phyloP scores from a whole-genome alignment of 176 grass and related monocot genomes.

The Aegilops umbellulata region DNA sequence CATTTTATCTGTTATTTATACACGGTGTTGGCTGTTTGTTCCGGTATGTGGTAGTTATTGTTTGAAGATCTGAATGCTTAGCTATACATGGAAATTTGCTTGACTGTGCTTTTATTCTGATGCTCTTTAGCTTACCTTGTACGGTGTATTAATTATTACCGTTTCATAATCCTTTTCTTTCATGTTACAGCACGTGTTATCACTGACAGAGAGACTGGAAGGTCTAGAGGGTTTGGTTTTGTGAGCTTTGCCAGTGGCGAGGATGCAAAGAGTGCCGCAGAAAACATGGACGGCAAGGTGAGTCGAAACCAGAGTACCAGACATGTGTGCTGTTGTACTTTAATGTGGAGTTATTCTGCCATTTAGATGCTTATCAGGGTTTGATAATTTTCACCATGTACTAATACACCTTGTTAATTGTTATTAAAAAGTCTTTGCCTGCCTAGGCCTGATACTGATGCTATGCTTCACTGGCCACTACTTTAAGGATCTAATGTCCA shows the following conservation, averaged over 20 bases:
- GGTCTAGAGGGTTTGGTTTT: conserved; percentile 94
- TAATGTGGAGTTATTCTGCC: not conserved
- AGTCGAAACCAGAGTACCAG: not conserved
- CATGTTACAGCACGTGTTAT: conserved; percentile 61
- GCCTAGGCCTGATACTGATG: not conserved
- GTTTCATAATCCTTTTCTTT: not conserved
- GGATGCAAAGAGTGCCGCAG: conserved; percentile 32
- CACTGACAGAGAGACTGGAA: conserved; percentile 61
- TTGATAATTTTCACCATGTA: not conserved
- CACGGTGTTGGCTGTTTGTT: not conserved
- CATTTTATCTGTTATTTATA: not conserved
- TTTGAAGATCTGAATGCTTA: not conserved
- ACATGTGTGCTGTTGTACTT: not conserved
- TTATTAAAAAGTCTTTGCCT: not conserved
- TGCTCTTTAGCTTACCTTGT: not conserved
- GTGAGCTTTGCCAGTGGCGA: conserved; percentile 39
- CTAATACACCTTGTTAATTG: not conserved
- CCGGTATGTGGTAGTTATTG: not conserved
- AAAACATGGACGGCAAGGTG: conserved; percentile 79
- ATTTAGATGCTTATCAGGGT: not conserved
- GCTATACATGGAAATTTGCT: not conserved
- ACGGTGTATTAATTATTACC: not conserved
- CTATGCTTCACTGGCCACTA: not conserved
- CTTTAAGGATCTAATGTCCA: not conserved
- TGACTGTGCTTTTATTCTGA: not conserved